A percentile compares a stretch with the other conserved stretches of the same genome.
Conservation (phyloP, 352 stramenopile genomes). For the Globisporangium heterothallicum region DNA sequence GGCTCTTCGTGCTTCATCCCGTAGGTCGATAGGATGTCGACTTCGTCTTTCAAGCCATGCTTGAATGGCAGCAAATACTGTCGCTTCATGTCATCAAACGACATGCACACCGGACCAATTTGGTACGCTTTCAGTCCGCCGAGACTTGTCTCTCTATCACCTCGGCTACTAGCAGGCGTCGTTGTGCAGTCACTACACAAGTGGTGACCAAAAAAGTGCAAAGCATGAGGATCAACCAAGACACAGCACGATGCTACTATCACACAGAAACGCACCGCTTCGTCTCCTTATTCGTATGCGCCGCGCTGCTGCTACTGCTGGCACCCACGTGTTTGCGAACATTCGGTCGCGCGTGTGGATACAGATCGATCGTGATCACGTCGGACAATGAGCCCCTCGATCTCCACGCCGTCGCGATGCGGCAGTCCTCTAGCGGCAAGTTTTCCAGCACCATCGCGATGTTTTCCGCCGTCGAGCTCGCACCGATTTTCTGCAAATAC, state of each 20-base stretch:
- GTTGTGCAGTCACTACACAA: too few relatives aligned
- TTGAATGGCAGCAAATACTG: conserved; percentile 68
- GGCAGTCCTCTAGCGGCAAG: conserved; percentile 58
- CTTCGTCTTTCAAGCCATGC: conserved; percentile 22
- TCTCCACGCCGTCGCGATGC: conserved; percentile 51
- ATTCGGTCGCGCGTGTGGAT: conserved; percentile 14
- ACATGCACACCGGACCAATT: conserved; percentile 45
- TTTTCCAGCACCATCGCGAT: conserved; percentile 57
- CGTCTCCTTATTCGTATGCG: not conserved
- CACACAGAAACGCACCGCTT: not conserved
- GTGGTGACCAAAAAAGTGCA: too few relatives aligned
- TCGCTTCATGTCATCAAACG: conserved; percentile 73
- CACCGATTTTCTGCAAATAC: conserved; percentile 61
- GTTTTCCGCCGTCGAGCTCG: conserved; percentile 41
- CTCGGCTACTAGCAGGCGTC: too few relatives aligned
- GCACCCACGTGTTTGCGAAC: not conserved
- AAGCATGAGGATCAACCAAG: too few relatives aligned
- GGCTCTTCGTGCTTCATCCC: conserved; percentile 35
- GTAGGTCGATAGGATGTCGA: conserved; percentile 42
- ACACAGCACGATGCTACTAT: too few relatives aligned
- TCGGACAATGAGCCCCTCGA: conserved; percentile 48
- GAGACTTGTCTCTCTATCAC: not conserved
- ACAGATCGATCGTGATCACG: conserved; percentile 49
- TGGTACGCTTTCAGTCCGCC: conserved; percentile 21
- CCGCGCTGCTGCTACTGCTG: not conserved